Conservation (phyloP, 305 asterid species). For the Petunia hybrid region DNA sequence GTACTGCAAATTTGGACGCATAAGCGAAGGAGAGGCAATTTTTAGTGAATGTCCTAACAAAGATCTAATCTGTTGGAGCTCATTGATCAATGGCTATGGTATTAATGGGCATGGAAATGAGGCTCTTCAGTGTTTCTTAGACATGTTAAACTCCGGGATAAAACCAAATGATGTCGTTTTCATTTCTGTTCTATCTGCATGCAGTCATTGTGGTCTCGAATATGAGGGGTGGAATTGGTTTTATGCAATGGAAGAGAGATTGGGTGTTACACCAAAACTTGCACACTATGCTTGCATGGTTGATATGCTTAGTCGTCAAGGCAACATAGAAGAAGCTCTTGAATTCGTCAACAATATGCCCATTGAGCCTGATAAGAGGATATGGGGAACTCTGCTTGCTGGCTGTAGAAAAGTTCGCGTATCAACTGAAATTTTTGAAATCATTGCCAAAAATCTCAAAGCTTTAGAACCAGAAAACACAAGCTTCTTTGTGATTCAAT, state of each 20-base stretch:
- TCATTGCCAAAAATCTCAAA: conserved; percentile 58
- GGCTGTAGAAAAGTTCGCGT: conserved; percentile 66
- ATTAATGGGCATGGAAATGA: conserved; percentile 75
- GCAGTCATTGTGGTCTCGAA: conserved; percentile 86
- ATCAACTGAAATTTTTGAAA: conserved; percentile 53
- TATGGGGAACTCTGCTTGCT: conserved; percentile 86
- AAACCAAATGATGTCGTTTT: conserved; percentile 74
- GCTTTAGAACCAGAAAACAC: conserved; percentile 60
- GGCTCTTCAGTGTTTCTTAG: conserved; percentile 69
- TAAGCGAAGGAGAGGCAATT: conserved; percentile 56
- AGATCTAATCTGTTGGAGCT: conserved; percentile 88
- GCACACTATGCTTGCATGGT: conserved; percentile 91
- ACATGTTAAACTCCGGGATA: conserved; percentile 64
- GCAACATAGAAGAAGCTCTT: conserved; percentile 76
- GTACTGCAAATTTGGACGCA: conserved; percentile 78
- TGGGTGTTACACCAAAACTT: conserved; percentile 61
- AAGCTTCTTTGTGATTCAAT: conserved; percentile 62
- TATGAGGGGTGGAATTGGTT: conserved; percentile 91
- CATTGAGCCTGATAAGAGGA: conserved; percentile 69
- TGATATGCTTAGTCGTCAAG: conserved; percentile 87
- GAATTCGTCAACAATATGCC: conserved; percentile 76
- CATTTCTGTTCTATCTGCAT: conserved; percentile 73
- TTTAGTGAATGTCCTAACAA: conserved; percentile 54
- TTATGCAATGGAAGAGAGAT: conserved; percentile 61
- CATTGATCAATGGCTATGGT: conserved; percentile 87